A percentile compares a stretch with the other conserved stretches of the same genome.
These are phyloP conservation scores for Candida boleticola DNA, from an alignment of 805 yeast species.

Conservation along the genomic window DNA sequence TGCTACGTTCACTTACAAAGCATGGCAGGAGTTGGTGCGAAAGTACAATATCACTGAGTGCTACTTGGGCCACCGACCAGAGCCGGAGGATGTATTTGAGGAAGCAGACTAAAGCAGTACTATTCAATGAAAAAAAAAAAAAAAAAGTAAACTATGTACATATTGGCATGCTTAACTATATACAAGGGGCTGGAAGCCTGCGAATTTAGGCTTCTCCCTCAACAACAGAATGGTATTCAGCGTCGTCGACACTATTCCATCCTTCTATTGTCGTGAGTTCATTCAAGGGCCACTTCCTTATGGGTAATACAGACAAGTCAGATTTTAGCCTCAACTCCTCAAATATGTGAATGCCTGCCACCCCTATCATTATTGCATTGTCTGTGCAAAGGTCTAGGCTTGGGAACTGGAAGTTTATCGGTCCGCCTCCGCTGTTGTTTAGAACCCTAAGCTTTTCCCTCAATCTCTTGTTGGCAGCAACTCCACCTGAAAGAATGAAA, in stretches of 20 bases:
- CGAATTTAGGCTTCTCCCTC: no score
- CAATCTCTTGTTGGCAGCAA: conserved; percentile 69
- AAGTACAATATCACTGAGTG: conserved; percentile 55
- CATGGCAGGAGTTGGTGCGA: conserved; percentile 62
- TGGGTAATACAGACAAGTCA: conserved; percentile 56
- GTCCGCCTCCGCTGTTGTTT: conserved; percentile 8
- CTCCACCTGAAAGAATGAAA: conserved; percentile 92
- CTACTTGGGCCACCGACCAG: conserved; percentile 46
- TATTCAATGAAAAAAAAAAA: background rate
- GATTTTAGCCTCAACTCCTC: conserved; percentile 53
- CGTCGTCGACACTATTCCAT: conserved; percentile 38
- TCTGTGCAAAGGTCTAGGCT: conserved; percentile 78
- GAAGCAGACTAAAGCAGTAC: conserved; percentile 12
- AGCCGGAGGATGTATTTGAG: conserved; percentile 23
- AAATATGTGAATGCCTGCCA: conserved; percentile 89
- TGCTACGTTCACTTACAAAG: conserved; percentile 62
- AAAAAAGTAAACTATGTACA: background rate
- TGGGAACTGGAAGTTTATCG: conserved; percentile 57
- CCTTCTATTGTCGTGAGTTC: conserved; percentile 46
- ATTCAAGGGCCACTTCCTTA: conserved; percentile 79
- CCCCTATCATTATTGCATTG: conserved; percentile 95
- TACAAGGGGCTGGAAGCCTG: no score
- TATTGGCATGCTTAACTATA: background rate
- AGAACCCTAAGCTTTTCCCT: conserved; percentile 50
- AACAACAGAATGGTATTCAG: conserved; percentile 12